phyloP scores from a whole-genome alignment of 2,329 filamentous ascomycete genomes.

The Botrytis sinoallii region DNA sequence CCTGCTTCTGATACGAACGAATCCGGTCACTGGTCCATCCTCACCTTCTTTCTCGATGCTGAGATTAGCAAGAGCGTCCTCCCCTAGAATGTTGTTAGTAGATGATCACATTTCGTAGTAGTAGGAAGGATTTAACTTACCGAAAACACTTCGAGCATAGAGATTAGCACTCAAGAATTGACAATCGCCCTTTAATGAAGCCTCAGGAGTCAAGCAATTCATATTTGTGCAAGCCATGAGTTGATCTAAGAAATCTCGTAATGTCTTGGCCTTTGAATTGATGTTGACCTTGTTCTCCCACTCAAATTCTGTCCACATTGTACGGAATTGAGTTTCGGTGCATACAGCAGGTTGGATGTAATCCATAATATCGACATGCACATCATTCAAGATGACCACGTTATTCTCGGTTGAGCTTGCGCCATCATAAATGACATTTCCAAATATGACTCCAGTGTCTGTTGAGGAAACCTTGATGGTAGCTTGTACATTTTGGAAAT shows the following conservation, averaged over 20 bases:
- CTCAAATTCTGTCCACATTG: slow-evolving; percentile 99
- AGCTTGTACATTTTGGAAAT: slow-evolving; percentile 97
- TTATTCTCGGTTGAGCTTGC: slow-evolving; percentile 89
- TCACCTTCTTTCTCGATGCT: slow-evolving; percentile 98
- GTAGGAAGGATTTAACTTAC: slow-evolving; percentile 56
- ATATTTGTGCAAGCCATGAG: slow-evolving; percentile 99
- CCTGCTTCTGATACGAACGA: slow-evolving; percentile 95
- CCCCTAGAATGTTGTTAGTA: slow-evolving; percentile 57
- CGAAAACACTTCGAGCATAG: slow-evolving; percentile 95
- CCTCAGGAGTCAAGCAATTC: slow-evolving; percentile 95
- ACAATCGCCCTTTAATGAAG: slow-evolving; percentile 93
- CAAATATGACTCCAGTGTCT: slow-evolving; percentile 97
- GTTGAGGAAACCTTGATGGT: slow-evolving; percentile 99
- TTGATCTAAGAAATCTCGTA: slow-evolving; percentile 88
- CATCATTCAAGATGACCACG: slow-evolving; percentile 95
- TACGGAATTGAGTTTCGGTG: slow-evolving; percentile 96
- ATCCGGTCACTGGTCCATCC: slow-evolving; percentile 91
- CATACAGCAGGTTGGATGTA: slow-evolving; percentile 97
- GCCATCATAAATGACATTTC: slow-evolving; percentile 96
- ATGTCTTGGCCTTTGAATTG: slow-evolving; percentile 89
- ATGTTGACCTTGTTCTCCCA: slow-evolving; percentile 99
- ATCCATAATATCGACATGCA: slow-evolving; percentile 99
- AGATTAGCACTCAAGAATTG: slow-evolving; percentile 97
- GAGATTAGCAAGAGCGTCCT: slow-evolving; percentile 95
- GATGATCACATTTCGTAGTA: background rate